Evolutionary conservation across 2,329 filamentous ascomycete genomes (phyloP).

Genomic region (Echinosphaeria canescens): DNA sequence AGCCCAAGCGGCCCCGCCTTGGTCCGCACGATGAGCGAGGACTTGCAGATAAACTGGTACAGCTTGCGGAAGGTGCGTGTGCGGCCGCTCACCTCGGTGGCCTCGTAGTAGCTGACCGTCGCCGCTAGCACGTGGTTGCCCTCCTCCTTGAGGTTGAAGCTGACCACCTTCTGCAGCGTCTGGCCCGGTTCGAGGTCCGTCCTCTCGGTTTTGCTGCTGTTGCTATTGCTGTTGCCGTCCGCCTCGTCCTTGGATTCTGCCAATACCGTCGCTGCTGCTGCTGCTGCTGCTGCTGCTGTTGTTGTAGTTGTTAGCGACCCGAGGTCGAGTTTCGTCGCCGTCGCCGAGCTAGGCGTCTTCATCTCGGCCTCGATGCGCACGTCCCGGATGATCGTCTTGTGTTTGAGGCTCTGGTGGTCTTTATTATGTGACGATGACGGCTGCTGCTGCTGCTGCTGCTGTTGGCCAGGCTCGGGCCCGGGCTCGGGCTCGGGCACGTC

Average conservation of each 20-base stretch:
- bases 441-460: too few species aligned
- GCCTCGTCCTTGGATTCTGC: too few species aligned
- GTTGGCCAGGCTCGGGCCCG: too few species aligned
- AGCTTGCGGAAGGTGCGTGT: slow-evolving; percentile 81
- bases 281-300: too few species aligned
- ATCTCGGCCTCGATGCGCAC: slow-evolving; percentile 81
- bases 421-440: too few species aligned
- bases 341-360: slow-evolving; percentile 54
- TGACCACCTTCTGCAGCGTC: slow-evolving; percentile 62
- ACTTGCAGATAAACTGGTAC: slow-evolving; percentile 91
- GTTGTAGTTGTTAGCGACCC: background rate
- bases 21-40: slow-evolving; percentile 73
- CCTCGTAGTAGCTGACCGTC: slow-evolving; percentile 87
- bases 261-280: background rate
- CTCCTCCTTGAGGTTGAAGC: slow-evolving; percentile 81
- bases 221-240: slow-evolving; percentile 1
- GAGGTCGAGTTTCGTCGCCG: slow-evolving; percentile 45
- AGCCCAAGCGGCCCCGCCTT: slow-evolving; percentile 64
- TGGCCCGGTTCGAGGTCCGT: slow-evolving; percentile 34
- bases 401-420: slow-evolving; percentile 3
- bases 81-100: slow-evolving; percentile 43
- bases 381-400: slow-evolving; percentile 38
- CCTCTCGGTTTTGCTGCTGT: slow-evolving; percentile 1
- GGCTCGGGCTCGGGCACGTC: slow-evolving; percentile 25
- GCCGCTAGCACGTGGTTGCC: slow-evolving; percentile 86